A percentile compares a stretch with the other conserved stretches of the same genome.
These are phyloP conservation scores for Acanthamoeba quina DNA, from an alignment of 208 protist species.

Conservation along the genomic window DNA sequence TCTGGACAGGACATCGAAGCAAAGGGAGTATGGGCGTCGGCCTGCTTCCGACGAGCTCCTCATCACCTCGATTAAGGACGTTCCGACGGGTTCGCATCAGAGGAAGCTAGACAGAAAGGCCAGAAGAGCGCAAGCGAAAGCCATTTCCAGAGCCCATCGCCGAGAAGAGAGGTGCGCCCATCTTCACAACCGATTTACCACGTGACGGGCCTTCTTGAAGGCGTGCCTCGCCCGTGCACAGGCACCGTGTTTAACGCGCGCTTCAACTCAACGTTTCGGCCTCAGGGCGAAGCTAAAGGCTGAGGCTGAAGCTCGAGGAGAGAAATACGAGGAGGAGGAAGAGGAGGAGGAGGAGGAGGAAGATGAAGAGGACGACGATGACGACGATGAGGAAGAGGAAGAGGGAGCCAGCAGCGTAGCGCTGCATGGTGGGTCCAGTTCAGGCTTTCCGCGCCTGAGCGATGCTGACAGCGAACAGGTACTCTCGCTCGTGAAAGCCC, in stretches of 20 bases:
- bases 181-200: not conserved
- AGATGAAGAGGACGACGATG: not conserved
- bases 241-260: not conserved
- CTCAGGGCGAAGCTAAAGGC: not conserved
- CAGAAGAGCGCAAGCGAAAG: constrained; percentile 3
- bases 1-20: constrained; percentile 37
- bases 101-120: not conserved
- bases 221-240: not conserved
- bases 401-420: not conserved
- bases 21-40: not conserved
- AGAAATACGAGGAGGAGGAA: not conserved
- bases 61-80: not conserved
- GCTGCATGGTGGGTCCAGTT: not conserved
- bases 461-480: not conserved
- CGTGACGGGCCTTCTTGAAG: not conserved
- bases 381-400: constrained; percentile 16
- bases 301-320: not conserved
- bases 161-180: not conserved
- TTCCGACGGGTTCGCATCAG: not conserved
- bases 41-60: constrained; percentile 7
- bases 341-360: constrained; percentile 16
- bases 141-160: not conserved
- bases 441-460: not conserved
- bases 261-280: not conserved
- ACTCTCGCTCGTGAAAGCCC: not conserved